A percentile compares a stretch with the other conserved stretches of the same genome.
Conservation (phyloP, 441 rosid species). For the Corymbia citriodora region DNA sequence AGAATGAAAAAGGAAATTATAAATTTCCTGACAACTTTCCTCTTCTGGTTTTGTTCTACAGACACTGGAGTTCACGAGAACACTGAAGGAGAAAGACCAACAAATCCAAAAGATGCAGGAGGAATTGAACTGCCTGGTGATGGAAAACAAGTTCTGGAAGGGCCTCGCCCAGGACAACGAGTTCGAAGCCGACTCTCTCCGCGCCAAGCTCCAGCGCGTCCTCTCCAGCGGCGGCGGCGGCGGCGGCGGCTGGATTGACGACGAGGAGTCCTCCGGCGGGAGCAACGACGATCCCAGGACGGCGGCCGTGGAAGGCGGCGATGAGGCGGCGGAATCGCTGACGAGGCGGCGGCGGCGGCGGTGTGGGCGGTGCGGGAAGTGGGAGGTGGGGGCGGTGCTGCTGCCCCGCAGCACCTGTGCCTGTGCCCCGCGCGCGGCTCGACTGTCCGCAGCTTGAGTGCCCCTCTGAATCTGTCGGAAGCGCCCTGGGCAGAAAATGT, state of each 20-base stretch:
- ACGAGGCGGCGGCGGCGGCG: constrained; percentile 42
- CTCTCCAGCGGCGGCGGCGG: constrained; percentile 45
- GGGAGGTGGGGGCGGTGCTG: constrained; percentile 56
- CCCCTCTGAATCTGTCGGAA: neutral
- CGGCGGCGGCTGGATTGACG: constrained; percentile 17
- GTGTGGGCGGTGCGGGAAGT: constrained; percentile 35
- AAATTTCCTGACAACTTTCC: neutral
- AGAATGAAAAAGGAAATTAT: neutral
- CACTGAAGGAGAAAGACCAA: constrained; percentile 48
- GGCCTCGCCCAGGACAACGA: constrained; percentile 44
- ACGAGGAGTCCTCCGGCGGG: constrained; percentile 26
- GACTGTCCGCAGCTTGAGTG: constrained; percentile 33
- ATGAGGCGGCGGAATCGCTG: no score
- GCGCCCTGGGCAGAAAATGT: no score
- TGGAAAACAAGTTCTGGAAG: constrained; percentile 60
- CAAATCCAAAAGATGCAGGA: constrained; percentile 35
- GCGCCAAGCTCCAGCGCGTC: constrained; percentile 48
- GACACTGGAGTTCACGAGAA: constrained; percentile 38
- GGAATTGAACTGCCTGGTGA: constrained; percentile 22
- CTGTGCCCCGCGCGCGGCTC: constrained; percentile 38
- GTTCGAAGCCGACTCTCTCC: constrained; percentile 9
- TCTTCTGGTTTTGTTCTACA: neutral
- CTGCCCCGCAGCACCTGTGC: no score
- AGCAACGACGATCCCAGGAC: no score
- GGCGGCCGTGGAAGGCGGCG: fast-evolving